These are phyloP conservation scores for Pterulicium gracile DNA, from an alignment of 1,284 basidiomycete species.

Conservation along the genomic window DNA sequence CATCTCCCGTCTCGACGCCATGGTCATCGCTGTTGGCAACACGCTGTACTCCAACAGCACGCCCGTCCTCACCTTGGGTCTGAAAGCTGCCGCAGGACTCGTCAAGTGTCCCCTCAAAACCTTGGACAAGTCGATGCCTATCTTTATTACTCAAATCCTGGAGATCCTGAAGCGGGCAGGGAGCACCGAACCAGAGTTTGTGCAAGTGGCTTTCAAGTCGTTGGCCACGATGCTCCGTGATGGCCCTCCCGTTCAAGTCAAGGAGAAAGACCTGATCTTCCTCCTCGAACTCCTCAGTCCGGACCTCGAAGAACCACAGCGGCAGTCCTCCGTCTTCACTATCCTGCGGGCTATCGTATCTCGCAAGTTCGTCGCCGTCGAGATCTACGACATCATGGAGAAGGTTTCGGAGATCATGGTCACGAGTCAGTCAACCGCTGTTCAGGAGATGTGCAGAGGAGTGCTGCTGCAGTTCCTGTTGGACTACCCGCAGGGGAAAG, in stretches of 20 bases:
- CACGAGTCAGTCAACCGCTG: slow-evolving; percentile 83
- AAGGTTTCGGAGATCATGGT: slow-evolving; percentile 92
- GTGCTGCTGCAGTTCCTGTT: slow-evolving; percentile 91
- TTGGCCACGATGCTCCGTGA: slow-evolving; percentile 83
- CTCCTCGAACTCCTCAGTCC: slow-evolving; percentile 81
- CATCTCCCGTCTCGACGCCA: slow-evolving; percentile 74
- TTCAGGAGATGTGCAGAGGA: slow-evolving; percentile 86
- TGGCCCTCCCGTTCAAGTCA: slow-evolving; percentile 68
- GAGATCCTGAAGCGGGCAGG: slow-evolving; percentile 79
- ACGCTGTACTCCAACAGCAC: slow-evolving; percentile 83
- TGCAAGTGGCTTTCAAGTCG: slow-evolving; percentile 83
- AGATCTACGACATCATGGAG: slow-evolving; percentile 98
- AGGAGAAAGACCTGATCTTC: slow-evolving; percentile 84
- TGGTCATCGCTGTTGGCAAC: slow-evolving; percentile 86
- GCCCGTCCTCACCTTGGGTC: slow-evolving; percentile 68
- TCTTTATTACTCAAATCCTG: slow-evolving; percentile 82
- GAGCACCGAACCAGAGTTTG: slow-evolving; percentile 82
- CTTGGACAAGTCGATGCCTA: slow-evolving; percentile 69
- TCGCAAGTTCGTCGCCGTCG: slow-evolving; percentile 87
- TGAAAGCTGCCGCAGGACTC: slow-evolving; percentile 78
- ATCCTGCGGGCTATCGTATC: slow-evolving; percentile 89
- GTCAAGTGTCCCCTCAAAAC: slow-evolving; percentile 79
- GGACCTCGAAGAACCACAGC: slow-evolving; percentile 89
- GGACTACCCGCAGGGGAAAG: slow-evolving; percentile 96
- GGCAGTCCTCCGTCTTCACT: slow-evolving; percentile 82